Evolutionary conservation across 1,284 basidiomycete species (phyloP).

Genomic region (Tylopilus orsonianus): DNA sequence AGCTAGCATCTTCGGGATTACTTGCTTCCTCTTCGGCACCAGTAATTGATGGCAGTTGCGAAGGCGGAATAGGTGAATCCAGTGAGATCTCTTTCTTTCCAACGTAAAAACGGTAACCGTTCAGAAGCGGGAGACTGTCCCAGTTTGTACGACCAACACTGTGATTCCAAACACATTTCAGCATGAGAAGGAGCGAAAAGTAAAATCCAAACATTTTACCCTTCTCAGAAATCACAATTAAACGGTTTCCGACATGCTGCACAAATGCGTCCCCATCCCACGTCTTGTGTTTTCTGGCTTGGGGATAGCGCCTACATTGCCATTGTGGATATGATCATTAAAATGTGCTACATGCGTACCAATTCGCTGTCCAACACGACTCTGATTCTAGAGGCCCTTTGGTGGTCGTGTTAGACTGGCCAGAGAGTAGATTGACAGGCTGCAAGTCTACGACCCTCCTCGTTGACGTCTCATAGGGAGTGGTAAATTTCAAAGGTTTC

Average conservation of each 20-base stretch:
- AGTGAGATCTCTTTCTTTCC: constrained; percentile 65
- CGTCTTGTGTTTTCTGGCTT: constrained; percentile 81
- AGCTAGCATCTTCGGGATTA: constrained; percentile 15
- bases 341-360: constrained; percentile 41
- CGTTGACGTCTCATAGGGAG: constrained; percentile 30
- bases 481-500: constrained; percentile 35
- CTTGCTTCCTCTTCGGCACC: constrained; percentile 35
- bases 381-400: constrained; percentile 17
- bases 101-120: constrained; percentile 51
- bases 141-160: constrained; percentile 65
- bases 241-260: constrained; percentile 46
- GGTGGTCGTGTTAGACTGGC: constrained; percentile 10
- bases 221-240: constrained; percentile 65
- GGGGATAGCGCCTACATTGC: constrained; percentile 66
- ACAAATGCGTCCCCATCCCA: constrained; percentile 84
- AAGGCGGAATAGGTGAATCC: constrained; percentile 47
- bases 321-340: constrained; percentile 7
- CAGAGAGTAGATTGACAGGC: constrained; percentile 40
- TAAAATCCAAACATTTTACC: constrained; percentile 55
- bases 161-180: constrained; percentile 11
- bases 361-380: constrained; percentile 67
- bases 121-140: constrained; percentile 54
- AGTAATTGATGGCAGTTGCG: constrained; percentile 50
- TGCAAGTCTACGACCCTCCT: constrained; percentile 41
- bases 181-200: constrained; percentile 7